phyloP scores from a whole-genome alignment of 345 rosid species.

The Eucalyptus sp. region DNA sequence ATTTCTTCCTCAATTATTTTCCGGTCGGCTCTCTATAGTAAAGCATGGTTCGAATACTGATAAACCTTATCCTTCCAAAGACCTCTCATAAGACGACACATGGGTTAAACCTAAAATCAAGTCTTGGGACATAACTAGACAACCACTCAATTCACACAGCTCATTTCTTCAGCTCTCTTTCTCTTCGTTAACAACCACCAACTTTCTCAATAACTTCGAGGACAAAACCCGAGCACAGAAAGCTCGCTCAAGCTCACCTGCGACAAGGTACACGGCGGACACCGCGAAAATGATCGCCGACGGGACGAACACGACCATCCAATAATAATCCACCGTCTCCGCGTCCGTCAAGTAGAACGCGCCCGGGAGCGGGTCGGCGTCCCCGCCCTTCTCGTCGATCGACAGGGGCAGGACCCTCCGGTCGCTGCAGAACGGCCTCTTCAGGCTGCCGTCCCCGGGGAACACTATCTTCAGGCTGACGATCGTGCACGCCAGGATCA shows the following conservation, averaged over 20 bases:
- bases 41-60: neutral
- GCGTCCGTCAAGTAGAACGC: slow-evolving; percentile 85
- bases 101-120: neutral
- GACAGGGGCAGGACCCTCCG: slow-evolving; percentile 44
- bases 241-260: slow-evolving; percentile 29
- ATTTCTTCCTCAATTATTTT: neutral
- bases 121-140: neutral
- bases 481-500: slow-evolving; percentile 35
- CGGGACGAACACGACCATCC: slow-evolving; percentile 82
- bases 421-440: slow-evolving; percentile 69
- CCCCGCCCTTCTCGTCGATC: slow-evolving; percentile 28
- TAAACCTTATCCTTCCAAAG: neutral
- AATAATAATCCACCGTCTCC: slow-evolving; percentile 79
- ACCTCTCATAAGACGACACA: neutral
- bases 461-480: slow-evolving; percentile 78
- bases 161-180: neutral
- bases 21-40: neutral
- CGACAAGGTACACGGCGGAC: slow-evolving; percentile 58
- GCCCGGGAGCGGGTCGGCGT: slow-evolving; percentile 52
- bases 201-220: neutral
- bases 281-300: slow-evolving; percentile 46
- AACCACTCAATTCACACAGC: neutral
- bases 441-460: slow-evolving; percentile 38
- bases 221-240: neutral
- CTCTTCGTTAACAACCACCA: neutral